These are phyloP conservation scores for Porogramme epimiltina DNA, from an alignment of 1,284 basidiomycete species.

Conservation along the genomic window DNA sequence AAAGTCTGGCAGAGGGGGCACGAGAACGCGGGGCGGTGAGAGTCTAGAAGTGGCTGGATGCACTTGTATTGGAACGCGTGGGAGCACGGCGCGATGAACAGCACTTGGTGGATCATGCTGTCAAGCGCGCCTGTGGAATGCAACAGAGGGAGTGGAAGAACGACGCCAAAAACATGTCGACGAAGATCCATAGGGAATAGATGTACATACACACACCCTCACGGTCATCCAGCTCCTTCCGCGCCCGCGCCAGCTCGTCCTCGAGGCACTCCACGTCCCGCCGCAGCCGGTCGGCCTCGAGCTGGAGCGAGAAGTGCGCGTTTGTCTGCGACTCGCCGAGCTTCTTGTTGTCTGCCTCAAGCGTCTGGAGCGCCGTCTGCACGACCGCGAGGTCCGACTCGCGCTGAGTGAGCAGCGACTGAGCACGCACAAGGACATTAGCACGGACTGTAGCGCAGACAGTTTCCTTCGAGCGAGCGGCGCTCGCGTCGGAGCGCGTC, in stretches of 20 bases:
- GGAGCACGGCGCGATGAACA: conserved; percentile 96
- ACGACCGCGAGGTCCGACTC: conserved; percentile 76
- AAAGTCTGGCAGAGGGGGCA: conserved; percentile 95
- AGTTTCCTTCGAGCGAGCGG: conserved; percentile 68
- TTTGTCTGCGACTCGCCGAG: conserved; percentile 82
- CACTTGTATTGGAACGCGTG: conserved; percentile 99
- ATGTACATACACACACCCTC: conserved; percentile 65
- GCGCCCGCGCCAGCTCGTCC: conserved; percentile 75
- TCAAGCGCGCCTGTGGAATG: conserved; percentile 77
- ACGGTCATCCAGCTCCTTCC: conserved; percentile 72
- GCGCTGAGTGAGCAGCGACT: conserved; percentile 64
- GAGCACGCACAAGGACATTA: conserved; percentile 63
- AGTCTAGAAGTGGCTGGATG: conserved; percentile 86
- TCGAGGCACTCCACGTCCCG: conserved; percentile 84
- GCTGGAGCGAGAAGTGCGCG: conserved; percentile 84
- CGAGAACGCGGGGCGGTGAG: conserved; percentile 91
- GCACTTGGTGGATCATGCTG: conserved; percentile 92
- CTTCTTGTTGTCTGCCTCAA: conserved; percentile 72
- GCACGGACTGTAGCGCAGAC: conserved; percentile 59
- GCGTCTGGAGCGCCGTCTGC: conserved; percentile 67
- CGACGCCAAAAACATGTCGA: not conserved
- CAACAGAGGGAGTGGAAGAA: not conserved
- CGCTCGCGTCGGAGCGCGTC: conserved; percentile 57
- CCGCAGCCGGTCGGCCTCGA: conserved; percentile 88
- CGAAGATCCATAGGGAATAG: not conserved